Evolutionary conservation across 441 rosid species (phyloP).

Genomic region (Pelargonium fulgidum): DNA sequence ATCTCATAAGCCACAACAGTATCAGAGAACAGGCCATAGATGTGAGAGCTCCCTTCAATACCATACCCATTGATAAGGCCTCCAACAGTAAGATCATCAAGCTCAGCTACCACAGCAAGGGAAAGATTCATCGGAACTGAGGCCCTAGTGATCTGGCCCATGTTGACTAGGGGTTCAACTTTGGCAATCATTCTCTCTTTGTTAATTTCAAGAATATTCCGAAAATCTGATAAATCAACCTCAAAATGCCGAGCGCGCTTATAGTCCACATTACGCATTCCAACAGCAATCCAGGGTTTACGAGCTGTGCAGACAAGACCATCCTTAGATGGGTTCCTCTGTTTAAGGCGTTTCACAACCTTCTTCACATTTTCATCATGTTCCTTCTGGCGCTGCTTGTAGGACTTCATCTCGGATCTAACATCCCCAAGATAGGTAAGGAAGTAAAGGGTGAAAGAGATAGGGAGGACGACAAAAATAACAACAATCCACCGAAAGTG

Average conservation of each 20-base stretch:
- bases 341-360: conserved; percentile 77
- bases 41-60: conserved; percentile 96
- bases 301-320: conserved; percentile 99
- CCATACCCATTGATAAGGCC: conserved; percentile 99
- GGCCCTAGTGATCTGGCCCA: conserved; percentile 89
- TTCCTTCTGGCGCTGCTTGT: conserved; percentile 74
- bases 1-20: conserved; percentile 96
- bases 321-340: conserved; percentile 71
- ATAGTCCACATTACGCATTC: conserved; percentile 98
- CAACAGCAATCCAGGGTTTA: conserved; percentile 97
- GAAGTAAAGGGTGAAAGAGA: conserved; percentile 68
- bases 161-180: conserved; percentile 94
- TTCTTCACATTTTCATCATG: conserved; percentile 81
- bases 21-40: conserved; percentile 88
- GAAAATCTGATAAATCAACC: conserved; percentile 79
- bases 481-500: conserved; percentile 86
- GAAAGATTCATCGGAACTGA: conserved; percentile 87
- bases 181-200: conserved; percentile 81
- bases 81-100: conserved; percentile 96
- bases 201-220: conserved; percentile 73
- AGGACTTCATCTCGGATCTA: conserved; percentile 76
- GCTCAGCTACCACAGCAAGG: conserved; percentile 97
- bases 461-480: conserved; percentile 83
- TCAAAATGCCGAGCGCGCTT: conserved; percentile 93
- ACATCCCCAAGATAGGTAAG: conserved; percentile 87